Conservation (phyloP, 1,284 basidiomycete genomes). For the Mrakiaceae sp. region DNA sequence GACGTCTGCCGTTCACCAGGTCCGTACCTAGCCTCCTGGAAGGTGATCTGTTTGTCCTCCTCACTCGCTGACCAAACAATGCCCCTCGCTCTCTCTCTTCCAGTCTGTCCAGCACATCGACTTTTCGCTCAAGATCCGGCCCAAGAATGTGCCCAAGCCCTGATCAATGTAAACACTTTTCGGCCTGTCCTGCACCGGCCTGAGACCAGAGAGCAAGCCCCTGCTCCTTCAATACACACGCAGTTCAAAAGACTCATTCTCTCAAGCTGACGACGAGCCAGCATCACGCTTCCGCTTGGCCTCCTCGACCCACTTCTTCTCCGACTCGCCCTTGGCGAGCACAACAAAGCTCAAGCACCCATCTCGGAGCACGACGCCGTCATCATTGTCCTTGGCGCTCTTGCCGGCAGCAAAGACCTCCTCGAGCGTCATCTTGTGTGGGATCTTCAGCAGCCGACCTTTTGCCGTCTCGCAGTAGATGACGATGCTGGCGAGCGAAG, state of each 20-base stretch:
- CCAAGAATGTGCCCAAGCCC: constrained; percentile 22
- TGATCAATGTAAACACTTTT: too few species aligned
- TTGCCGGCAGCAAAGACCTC: constrained; percentile 49
- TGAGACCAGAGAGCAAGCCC: too few species aligned
- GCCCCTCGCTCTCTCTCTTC: background rate
- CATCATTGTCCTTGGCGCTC: constrained; percentile 27
- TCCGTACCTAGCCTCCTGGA: constrained; percentile 6
- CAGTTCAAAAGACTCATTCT: too few species aligned
- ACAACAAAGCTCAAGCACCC: constrained; percentile 78
- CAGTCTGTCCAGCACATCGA: constrained; percentile 82
- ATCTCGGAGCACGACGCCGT: constrained; percentile 76
- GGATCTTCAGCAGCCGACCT: constrained; percentile 73
- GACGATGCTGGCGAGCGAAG: constrained; percentile 47
- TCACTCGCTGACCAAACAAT: background rate
- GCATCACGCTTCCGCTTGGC: constrained; percentile 54
- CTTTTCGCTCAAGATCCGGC: constrained; percentile 85
- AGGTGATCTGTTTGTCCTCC: background rate
- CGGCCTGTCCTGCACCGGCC: too few species aligned
- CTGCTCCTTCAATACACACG: too few species aligned
- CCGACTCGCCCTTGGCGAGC: constrained; percentile 66
- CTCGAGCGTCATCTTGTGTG: constrained; percentile 70
- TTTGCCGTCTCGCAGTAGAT: constrained; percentile 73
- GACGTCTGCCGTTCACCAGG: constrained; percentile 59
- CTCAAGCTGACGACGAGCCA: background rate
- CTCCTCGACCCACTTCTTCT: constrained; percentile 78